Conservation (phyloP, 768 basidiomycete species). For the Auricularia heimuer region DNA sequence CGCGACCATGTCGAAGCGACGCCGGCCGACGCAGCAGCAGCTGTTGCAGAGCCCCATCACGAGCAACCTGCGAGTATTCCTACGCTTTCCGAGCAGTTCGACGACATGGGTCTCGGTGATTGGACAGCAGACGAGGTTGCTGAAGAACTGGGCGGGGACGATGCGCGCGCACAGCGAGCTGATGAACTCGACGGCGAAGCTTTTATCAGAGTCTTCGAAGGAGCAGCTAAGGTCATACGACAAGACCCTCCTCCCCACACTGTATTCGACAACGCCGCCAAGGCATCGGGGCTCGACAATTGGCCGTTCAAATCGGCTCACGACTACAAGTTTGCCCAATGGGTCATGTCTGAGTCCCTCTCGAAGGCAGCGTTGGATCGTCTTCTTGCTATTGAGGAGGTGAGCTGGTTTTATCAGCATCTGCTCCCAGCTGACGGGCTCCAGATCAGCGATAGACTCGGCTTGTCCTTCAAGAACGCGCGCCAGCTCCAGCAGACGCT, state of each 20-base stretch:
- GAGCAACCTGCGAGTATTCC: too few relatives aligned
- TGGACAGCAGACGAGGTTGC: too few relatives aligned
- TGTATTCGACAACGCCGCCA: background rate
- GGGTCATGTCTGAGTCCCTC: background rate
- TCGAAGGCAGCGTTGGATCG: background rate
- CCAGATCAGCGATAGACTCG: background rate
- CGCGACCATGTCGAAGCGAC: too few relatives aligned
- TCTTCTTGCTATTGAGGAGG: background rate
- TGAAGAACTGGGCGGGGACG: too few relatives aligned
- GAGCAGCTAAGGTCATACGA: background rate
- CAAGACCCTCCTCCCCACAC: background rate
- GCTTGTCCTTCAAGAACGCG: background rate
- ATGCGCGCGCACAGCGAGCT: too few relatives aligned
- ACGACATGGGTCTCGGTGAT: too few relatives aligned
- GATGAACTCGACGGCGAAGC: background rate
- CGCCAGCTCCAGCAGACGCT: background rate
- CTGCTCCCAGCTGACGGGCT: background rate
- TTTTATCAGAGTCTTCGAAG: background rate
- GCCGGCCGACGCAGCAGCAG: too few relatives aligned
- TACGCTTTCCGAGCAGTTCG: too few relatives aligned
- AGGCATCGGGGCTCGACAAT: background rate
- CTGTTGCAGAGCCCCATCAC: too few relatives aligned
- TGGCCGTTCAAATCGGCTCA: background rate
- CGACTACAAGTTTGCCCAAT: background rate
- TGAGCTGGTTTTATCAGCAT: background rate